These are phyloP conservation scores for Emergomyces orientalis DNA, from an alignment of 2,329 filamentous ascomycete species.

Conservation along the genomic window DNA sequence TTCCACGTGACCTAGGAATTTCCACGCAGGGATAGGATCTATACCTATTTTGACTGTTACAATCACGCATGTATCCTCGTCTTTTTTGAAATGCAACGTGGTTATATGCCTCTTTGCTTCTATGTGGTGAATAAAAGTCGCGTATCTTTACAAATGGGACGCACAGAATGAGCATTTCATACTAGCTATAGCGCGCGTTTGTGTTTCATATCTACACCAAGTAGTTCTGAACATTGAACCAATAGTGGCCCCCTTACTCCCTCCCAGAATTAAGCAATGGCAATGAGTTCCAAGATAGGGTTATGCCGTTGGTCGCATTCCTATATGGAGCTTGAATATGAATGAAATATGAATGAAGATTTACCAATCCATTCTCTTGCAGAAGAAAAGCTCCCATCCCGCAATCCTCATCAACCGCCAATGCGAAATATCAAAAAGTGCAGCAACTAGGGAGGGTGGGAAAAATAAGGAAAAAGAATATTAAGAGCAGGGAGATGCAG, in stretches of 20 bases:
- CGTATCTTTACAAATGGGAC: not conserved
- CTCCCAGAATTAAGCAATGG: not conserved
- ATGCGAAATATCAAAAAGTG: conserved; percentile 13
- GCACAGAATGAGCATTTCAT: not conserved
- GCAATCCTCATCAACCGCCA: not conserved
- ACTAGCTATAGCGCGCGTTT: not conserved
- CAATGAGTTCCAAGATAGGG: not conserved
- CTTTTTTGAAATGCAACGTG: not conserved
- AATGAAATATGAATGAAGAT: not conserved
- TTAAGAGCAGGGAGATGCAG: not conserved
- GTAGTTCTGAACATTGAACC: not conserved
- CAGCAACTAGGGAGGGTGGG: conserved; percentile 15
- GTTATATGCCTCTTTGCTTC: not conserved
- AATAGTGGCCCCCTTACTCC: not conserved
- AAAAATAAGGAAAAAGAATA: not conserved
- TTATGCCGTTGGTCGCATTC: not conserved
- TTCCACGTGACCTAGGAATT: not conserved
- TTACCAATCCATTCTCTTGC: not conserved
- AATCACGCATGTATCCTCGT: too few species aligned
- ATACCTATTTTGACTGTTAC: not conserved
- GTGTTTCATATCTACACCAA: not conserved
- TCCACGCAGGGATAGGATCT: not conserved
- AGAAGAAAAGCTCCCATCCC: not conserved
- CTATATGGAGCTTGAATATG: not conserved
- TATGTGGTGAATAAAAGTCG: not conserved